Conservation (phyloP, 345 rosid species). For the Mallotus nudiflorus region DNA sequence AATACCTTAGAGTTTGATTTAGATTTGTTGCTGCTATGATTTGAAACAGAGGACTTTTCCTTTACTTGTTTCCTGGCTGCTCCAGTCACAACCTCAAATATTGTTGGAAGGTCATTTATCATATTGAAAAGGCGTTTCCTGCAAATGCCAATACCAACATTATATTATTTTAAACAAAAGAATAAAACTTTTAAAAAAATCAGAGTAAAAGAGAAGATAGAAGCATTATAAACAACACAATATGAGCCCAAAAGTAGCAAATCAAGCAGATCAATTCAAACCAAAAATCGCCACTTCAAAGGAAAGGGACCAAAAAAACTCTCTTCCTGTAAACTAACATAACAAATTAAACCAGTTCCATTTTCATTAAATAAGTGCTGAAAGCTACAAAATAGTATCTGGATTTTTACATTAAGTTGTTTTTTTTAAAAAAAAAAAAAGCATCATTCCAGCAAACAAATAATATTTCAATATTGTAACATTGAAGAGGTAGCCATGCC, state of each 20-base stretch:
- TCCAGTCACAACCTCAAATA: constrained; percentile 21
- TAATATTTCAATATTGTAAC: not conserved
- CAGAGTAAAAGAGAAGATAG: not conserved
- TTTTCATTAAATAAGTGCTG: not conserved
- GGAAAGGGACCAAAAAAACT: too few relatives aligned
- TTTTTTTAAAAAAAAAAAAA: too few relatives aligned
- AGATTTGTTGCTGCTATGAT: constrained; percentile 20
- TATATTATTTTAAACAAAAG: not conserved
- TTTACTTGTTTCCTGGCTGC: constrained; percentile 22
- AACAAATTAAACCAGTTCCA: not conserved
- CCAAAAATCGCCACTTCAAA: too few relatives aligned
- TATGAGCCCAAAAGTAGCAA: not conserved
- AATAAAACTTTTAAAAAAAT: too few relatives aligned
- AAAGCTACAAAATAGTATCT: not conserved
- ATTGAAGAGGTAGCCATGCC: not conserved
- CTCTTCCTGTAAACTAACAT: not conserved
- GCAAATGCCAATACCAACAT: constrained; percentile 3
- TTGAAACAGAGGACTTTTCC: constrained; percentile 14
- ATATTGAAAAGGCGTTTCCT: constrained; percentile 12
- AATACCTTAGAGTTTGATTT: constrained; percentile 20
- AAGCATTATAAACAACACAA: not conserved
- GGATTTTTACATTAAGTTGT: too few relatives aligned
- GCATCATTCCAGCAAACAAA: too few relatives aligned
- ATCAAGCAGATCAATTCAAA: not conserved
- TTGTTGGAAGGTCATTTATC: constrained; percentile 18